phyloP scores from a whole-genome alignment of 2,329 filamentous ascomycete species.

The Beauveria pseudobassiana region DNA sequence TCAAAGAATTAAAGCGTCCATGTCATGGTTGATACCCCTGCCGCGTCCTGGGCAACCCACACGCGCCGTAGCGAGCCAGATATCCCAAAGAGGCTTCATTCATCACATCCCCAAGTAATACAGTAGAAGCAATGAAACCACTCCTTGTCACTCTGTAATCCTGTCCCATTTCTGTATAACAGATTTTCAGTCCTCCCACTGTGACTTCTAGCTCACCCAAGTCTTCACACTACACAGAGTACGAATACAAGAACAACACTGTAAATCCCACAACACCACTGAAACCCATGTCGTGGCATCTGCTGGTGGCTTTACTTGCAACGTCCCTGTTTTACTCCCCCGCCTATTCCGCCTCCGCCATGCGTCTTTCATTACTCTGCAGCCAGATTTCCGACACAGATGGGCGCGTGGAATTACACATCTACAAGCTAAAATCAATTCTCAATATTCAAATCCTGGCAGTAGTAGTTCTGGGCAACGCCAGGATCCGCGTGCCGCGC shows the following conservation, averaged over 20 bases:
- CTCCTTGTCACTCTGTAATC: neutral
- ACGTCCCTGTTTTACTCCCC: neutral
- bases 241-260: neutral
- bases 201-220: too few species aligned
- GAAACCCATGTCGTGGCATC: neutral
- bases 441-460: neutral
- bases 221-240: too few species aligned
- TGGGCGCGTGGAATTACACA: neutral
- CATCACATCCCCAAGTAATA: neutral
- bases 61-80: neutral
- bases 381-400: neutral
- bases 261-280: neutral
- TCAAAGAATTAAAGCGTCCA: neutral
- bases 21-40: neutral
- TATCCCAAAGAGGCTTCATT: conserved; percentile 1
- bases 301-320: neutral
- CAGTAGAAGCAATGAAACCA: neutral
- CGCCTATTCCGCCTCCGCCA: neutral
- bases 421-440: neutral
- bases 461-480: too few species aligned
- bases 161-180: neutral
- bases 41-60: neutral
- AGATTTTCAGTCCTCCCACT: neutral
- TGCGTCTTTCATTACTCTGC: neutral
- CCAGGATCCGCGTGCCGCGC: neutral